phyloP scores from a whole-genome alignment of 148 eudicot genomes.

The Euryodendron excelsum region DNA sequence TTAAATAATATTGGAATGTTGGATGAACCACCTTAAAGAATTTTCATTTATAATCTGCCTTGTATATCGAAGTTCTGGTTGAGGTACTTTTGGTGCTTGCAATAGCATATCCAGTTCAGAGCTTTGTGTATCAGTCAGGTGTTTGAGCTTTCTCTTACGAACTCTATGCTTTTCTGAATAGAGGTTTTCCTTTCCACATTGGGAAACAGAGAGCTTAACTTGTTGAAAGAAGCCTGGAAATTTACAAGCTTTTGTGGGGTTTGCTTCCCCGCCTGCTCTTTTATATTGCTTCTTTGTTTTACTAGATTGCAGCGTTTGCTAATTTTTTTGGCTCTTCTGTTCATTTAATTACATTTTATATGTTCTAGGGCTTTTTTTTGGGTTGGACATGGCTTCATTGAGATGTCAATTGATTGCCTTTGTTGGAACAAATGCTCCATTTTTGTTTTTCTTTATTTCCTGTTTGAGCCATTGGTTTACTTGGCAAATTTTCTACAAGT shows the following conservation, averaged over 20 bases:
- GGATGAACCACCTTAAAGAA: neutral
- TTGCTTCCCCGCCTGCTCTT: neutral
- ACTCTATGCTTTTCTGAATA: neutral
- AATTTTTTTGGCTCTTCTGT: too few species aligned
- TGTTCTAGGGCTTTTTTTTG: too few species aligned
- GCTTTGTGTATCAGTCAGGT: neutral
- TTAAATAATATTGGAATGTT: neutral
- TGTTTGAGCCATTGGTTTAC: too few species aligned
- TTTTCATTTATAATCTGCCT: neutral
- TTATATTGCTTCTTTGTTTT: neutral
- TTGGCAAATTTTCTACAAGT: too few species aligned
- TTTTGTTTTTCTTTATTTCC: too few species aligned
- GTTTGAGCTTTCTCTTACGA: too few species aligned
- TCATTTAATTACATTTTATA: too few species aligned
- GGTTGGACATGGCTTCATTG: too few species aligned
- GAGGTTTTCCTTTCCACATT: neutral
- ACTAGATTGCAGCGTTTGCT: too few species aligned
- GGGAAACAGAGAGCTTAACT: neutral
- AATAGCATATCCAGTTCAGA: neutral
- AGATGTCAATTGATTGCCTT: too few species aligned
- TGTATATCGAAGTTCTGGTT: neutral
- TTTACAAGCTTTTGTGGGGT: neutral
- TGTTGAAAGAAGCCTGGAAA: neutral
- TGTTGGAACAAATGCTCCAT: too few species aligned
- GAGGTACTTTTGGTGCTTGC: neutral